Evolutionary conservation across 352 stramenopile genomes (phyloP), one percentile per base, ranked within the genome.

Genomic region (Globisporangium parvum): DNA sequence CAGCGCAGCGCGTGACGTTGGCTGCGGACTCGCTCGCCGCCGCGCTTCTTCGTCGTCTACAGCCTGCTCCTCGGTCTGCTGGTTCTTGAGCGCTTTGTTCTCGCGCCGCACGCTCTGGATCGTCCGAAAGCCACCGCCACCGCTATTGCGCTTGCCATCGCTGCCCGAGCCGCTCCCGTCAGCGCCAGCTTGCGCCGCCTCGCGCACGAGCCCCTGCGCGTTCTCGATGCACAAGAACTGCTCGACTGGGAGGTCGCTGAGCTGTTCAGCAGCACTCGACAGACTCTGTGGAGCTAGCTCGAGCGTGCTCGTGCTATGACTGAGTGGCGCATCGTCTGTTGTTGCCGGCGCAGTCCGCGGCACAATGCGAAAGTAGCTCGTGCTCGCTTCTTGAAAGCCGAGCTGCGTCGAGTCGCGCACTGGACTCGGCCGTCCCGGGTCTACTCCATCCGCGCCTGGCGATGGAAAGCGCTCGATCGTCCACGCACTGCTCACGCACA

Each of bases 51-150:
- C 39, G 15, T 39, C 51, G 4, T 53, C 40, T 11, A 21, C 51
- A n/a, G 35, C 24, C 39, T 26, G 33, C 17, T 59, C 33, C 0
- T 56, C 50, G 1, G 20, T 45, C 24, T 59, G 59, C 21, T 41
- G 28, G 12, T 26, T 61, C 42, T 87, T 88, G 28, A 87, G 42
- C 9, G 83, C 78, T 63, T 93, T 93, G 70, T 94, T 94, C 57
- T 91, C 80, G 47, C 85, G 76, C 40, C 85, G 71, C 23, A 94
- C 85, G 59, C 85, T 94, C 60, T 94, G 85, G 59, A 94, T 94
- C 10, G 85, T 89, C 12, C 85, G 82, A 9, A 94, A 81, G 2
- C 82, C 82, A 11, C 77, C 77, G 46, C 58, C 60, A 20, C 39
- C 39, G n/a, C 41, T 35, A 47, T 20, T 47, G 47, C 67, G 69